Conservation (phyloP, 1,284 basidiomycete species). For the Cerioporus squamosus region DNA sequence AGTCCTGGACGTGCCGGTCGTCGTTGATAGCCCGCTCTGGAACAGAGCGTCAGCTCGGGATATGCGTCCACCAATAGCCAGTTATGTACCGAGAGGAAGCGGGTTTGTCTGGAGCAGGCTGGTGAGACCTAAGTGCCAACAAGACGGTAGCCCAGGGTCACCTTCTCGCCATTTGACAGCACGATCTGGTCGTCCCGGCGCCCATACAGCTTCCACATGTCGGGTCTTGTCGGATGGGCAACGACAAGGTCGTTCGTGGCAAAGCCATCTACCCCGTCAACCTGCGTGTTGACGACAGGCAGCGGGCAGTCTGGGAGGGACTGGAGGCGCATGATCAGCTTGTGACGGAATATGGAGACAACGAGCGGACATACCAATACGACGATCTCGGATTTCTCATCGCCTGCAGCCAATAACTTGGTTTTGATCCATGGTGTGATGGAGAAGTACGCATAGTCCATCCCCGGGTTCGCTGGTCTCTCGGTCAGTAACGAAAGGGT, state of each 20-base stretch:
- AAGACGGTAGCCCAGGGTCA: background rate
- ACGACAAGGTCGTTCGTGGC: conserved; percentile 14
- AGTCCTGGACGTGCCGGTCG: conserved; percentile 32
- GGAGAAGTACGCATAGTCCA: conserved; percentile 17
- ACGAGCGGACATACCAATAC: conserved; percentile 1
- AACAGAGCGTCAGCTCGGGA: conserved; percentile 1
- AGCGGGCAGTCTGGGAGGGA: conserved; percentile 7
- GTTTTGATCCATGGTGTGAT: conserved; percentile 7
- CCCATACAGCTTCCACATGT: conserved; percentile 8
- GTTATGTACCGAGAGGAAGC: conserved; percentile 39
- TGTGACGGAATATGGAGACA: background rate
- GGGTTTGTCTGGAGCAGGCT: conserved; percentile 43
- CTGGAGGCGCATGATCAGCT: background rate
- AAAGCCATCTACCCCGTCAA: conserved; percentile 6
- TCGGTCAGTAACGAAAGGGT: background rate
- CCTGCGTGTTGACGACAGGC: conserved; percentile 5
- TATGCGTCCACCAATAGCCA: background rate
- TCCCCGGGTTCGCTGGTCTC: conserved; percentile 5
- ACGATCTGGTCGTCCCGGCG: conserved; percentile 16
- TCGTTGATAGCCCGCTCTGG: conserved; percentile 35
- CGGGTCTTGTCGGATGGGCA: conserved; percentile 7
- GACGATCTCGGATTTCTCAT: conserved; percentile 12
- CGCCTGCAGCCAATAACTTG: background rate
- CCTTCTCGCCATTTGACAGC: conserved; percentile 19
- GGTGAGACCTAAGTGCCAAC: background rate